These are phyloP conservation scores for Geum urbanum DNA, from an alignment of 306 rosid species.

Conservation along the genomic window DNA sequence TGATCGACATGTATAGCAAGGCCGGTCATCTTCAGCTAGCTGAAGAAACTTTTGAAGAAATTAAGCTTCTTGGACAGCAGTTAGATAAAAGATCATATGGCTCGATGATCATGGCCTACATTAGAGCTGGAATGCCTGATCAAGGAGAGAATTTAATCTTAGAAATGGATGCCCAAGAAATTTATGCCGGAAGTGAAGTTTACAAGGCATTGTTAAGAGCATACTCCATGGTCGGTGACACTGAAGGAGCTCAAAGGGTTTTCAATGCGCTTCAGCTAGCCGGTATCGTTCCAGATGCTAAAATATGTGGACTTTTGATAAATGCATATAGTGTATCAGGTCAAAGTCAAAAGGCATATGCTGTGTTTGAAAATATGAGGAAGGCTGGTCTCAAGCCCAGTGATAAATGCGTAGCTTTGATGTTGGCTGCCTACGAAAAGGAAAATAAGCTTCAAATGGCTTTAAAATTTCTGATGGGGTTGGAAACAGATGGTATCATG, in stretches of 20 bases:
- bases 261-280: constrained; percentile 81
- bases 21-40: constrained; percentile 61
- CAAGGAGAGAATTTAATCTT: constrained; percentile 58
- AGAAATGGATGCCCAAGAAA: constrained; percentile 73
- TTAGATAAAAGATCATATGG: constrained; percentile 82
- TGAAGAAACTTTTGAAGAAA: constrained; percentile 69
- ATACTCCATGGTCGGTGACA: constrained; percentile 56
- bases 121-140: constrained; percentile 73
- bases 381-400: constrained; percentile 57
- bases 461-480: constrained; percentile 50
- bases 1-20: constrained; percentile 81
- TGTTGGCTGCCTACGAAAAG: constrained; percentile 63
- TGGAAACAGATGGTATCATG: constrained; percentile 61
- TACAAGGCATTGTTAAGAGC: constrained; percentile 87
- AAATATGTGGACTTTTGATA: constrained; percentile 66
- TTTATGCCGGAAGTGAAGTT: constrained; percentile 70
- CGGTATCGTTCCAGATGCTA: constrained; percentile 67
- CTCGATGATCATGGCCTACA: constrained; percentile 79
- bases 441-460: constrained; percentile 59
- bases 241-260: constrained; percentile 77
- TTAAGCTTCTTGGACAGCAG: constrained; percentile 62
- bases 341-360: constrained; percentile 53
- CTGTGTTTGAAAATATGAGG: constrained; percentile 76
- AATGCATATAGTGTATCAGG: constrained; percentile 58
- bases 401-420: constrained; percentile 69